These are phyloP conservation scores for Moesziomyces antarcticus DNA, from an alignment of 1,284 basidiomycete species.

Conservation along the genomic window DNA sequence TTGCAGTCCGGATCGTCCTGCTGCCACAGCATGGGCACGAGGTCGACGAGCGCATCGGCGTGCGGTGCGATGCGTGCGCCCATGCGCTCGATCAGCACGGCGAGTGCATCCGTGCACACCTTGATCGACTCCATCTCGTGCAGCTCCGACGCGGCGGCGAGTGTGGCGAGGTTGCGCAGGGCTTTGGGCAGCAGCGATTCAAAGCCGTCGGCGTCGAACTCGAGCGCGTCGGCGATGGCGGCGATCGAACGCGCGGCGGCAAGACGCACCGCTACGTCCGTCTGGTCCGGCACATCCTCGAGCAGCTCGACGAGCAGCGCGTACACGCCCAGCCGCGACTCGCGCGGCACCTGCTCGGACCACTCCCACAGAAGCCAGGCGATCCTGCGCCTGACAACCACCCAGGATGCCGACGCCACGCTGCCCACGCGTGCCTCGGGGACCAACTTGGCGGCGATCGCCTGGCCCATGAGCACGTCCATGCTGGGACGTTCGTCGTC, in stretches of 20 bases:
- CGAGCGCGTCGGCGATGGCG: constrained; percentile 61
- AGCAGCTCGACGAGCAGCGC: constrained; percentile 59
- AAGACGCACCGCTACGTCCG: constrained; percentile 63
- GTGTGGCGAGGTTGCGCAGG: constrained; percentile 48
- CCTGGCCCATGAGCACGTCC: constrained; percentile 44
- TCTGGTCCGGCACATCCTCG: constrained; percentile 39
- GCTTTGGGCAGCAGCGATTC: constrained; percentile 56
- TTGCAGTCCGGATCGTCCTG: constrained; percentile 61
- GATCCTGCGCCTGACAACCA: constrained; percentile 59
- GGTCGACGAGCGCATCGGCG: constrained; percentile 48
- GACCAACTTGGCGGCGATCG: constrained; percentile 51
- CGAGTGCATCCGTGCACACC: constrained; percentile 59
- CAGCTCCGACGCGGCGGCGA: constrained; percentile 55
- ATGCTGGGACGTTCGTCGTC: constrained; percentile 41
- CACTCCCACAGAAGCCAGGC: constrained; percentile 63
- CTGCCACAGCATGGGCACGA: constrained; percentile 63
- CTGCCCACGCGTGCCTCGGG: constrained; percentile 51
- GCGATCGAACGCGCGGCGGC: constrained; percentile 58
- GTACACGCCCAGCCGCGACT: constrained; percentile 51
- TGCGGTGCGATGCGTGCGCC: constrained; percentile 59
- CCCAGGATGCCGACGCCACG: constrained; percentile 48
- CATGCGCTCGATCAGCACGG: constrained; percentile 64
- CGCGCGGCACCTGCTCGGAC: constrained; percentile 58
- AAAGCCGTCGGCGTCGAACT: constrained; percentile 63
- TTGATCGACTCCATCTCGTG: constrained; percentile 62